Conservation (phyloP, 257 asterid genomes). For the Solanum sitiens region DNA sequence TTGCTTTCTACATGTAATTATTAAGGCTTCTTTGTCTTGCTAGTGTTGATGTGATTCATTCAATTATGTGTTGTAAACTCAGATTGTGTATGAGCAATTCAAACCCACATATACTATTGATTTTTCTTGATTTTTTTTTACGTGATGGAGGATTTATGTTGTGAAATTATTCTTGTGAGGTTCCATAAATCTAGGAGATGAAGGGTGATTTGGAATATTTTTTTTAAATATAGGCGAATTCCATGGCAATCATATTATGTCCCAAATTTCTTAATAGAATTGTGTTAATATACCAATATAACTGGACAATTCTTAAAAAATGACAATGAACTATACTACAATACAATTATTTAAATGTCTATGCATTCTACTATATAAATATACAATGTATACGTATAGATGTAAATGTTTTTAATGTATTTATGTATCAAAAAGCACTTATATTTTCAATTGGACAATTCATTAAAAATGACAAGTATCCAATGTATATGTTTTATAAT, state of each 20-base stretch:
- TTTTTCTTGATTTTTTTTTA: neutral
- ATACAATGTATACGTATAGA: too few species aligned
- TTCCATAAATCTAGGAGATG: neutral
- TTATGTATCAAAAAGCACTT: too few species aligned
- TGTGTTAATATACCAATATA: too few species aligned
- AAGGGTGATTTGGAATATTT: neutral
- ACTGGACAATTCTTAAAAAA: too few species aligned
- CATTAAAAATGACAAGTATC: too few species aligned
- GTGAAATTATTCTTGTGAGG: neutral
- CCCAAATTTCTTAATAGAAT: too few species aligned
- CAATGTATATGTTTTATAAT: neutral
- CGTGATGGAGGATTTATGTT: neutral
- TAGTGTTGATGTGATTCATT: neutral
- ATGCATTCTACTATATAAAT: too few species aligned
- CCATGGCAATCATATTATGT: too few species aligned
- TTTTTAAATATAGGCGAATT: neutral
- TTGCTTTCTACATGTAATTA: neutral
- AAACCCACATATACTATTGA: neutral
- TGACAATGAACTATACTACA: too few species aligned
- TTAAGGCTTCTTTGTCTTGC: neutral
- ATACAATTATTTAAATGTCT: too few species aligned
- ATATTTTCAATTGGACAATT: too few species aligned
- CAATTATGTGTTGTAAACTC: neutral
- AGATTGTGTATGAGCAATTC: neutral
- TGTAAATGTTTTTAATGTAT: too few species aligned